Percentiles rank a stretch among this genome's conserved stretches.
phyloP scores from a whole-genome alignment of 345 rosid species.

The Turnera subulata region DNA sequence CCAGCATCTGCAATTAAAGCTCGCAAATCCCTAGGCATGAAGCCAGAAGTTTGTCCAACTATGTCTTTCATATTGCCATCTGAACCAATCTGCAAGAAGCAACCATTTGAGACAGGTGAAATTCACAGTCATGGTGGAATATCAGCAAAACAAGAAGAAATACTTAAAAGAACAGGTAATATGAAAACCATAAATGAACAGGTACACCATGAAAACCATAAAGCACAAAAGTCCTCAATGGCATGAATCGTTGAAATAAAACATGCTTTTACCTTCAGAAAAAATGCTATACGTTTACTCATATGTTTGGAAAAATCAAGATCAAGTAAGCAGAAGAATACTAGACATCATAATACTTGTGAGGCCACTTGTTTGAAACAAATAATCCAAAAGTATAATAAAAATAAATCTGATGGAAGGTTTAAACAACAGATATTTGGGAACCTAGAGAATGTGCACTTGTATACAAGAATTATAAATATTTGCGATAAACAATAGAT shows the following conservation, averaged over 20 bases:
- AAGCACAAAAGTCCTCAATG: not conserved
- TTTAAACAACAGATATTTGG: too few species aligned
- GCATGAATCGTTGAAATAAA: constrained; percentile 1
- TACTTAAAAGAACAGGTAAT: not conserved
- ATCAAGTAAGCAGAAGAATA: not conserved
- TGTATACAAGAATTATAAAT: too few species aligned
- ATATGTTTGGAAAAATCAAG: not conserved
- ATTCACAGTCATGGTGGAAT: constrained; percentile 9
- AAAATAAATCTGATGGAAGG: too few species aligned
- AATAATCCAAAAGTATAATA: too few species aligned
- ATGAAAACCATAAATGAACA: not conserved
- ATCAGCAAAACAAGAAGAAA: not conserved
- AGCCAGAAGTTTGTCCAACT: constrained; percentile 93
- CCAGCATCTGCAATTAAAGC: constrained; percentile 94
- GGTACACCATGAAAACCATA: too few species aligned
- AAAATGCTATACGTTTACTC: not conserved
- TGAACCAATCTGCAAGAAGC: constrained; percentile 52
- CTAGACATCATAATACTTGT: too few species aligned
- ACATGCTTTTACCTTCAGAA: not conserved
- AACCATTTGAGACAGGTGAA: constrained; percentile 23
- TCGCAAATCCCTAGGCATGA: constrained; percentile 76
- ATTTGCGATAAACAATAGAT: too few species aligned
- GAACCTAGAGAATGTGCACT: too few species aligned
- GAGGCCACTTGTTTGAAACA: too few species aligned
- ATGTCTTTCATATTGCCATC: constrained; percentile 65